Base-by-base conservation (phyloP, 306 rosid genomes). In the Begonia fuchsioides region DNA sequence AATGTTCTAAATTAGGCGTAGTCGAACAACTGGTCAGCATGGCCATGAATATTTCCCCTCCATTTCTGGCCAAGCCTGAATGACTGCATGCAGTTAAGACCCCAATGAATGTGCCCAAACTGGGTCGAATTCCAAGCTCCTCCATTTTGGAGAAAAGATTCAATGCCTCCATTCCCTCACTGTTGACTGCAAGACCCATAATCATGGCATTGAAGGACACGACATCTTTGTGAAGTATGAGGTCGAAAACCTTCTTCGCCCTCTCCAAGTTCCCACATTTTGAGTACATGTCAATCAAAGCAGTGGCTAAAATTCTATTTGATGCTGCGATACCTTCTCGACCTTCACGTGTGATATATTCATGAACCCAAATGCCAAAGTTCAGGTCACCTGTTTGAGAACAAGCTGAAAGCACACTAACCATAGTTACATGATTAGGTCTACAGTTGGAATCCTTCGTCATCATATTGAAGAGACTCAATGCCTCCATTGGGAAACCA, bases 381-480 rank as follows among this genome's bases (percentile, higher is more conserved):
- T 68, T 64, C 63, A 76, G 59, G 62, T 80, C 80, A 39, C 83
- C 88, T 51, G 69, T 52, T 56, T 76, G 83, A 62, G 88, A 74
- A 60, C 80, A 80, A 13, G 81, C 83, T 46, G 83, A 76, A 62
- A 80, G 80, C 57, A 76, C 78, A 8, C 76, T 76, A 15, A 80
- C 83, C 72, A 65, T 70, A 3, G 83, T 76, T 17, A 80, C 63
- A 55, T 76, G 88, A 53, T 80, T 80, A 17, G 78, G 83, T 12
- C 53, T 63, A 26, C 44, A 26, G 59, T 16, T 56, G 60, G 52
- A 54, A 43, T 57, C 67, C 19, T 58, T 70, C 13, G 68, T 43
- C 84, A 76, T 80, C 39, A 18, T 2, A 14, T 66, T 64, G 70
- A 71, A 80, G 61, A 73, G 69, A 58, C 54, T 62, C 47, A 71